phyloP scores from a whole-genome alignment of 108 stramenopile genomes.

The Poteriospumella lacustris region DNA sequence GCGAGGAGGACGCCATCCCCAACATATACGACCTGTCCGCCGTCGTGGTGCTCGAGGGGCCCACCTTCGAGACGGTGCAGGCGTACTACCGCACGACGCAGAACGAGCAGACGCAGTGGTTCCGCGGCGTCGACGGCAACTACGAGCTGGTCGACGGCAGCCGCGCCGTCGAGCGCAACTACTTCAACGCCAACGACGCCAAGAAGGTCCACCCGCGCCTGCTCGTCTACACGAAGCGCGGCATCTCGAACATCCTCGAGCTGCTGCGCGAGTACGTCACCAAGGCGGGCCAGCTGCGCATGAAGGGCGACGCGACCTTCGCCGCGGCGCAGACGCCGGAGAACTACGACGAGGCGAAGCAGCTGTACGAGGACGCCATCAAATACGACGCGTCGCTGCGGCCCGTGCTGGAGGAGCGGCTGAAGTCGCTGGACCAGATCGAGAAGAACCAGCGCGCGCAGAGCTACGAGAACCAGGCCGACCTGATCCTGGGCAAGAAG shows the following conservation, averaged over 20 bases:
- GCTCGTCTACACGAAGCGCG: not conserved
- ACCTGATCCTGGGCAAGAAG: not conserved
- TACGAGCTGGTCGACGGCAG: not conserved
- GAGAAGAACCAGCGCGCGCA: not conserved
- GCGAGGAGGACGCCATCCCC: not conserved
- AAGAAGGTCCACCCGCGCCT: not conserved
- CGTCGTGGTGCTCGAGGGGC: not conserved
- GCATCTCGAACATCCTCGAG: not conserved
- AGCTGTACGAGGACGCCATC: conserved; percentile 1
- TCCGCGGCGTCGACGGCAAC: not conserved
- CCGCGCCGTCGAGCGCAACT: not conserved
- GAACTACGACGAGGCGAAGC: conserved; percentile 4
- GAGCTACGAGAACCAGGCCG: conserved; percentile 8
- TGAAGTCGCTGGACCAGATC: not conserved
- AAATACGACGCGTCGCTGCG: not conserved
- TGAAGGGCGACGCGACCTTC: not conserved
- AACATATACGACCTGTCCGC: not conserved
- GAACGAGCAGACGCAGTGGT: not conserved
- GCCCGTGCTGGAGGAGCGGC: not conserved
- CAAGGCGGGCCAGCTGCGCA: not conserved
- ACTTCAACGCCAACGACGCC: not conserved
- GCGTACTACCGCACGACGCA: not conserved
- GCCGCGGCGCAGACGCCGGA: not conserved
- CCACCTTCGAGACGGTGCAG: not conserved
- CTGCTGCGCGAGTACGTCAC: not conserved